Conservation (phyloP, 179 eudicot species). For the Beta macrorhiza region DNA sequence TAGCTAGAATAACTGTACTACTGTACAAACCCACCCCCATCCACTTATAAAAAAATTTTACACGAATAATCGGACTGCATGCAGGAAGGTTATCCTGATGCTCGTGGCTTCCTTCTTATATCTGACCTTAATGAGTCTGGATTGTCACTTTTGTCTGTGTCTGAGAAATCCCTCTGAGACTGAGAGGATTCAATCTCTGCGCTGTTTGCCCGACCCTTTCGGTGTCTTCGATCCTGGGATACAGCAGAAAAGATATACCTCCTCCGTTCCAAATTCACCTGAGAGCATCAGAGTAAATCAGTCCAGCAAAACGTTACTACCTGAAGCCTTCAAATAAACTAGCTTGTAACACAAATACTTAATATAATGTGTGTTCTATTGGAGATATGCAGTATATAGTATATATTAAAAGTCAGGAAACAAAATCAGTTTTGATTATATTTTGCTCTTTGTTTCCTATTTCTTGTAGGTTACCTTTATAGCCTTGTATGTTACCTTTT, state of each 20-base stretch:
- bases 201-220: slow-evolving; percentile 57
- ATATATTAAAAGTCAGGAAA: too few relatives aligned
- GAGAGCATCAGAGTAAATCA: slow-evolving; percentile 22
- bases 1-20: slow-evolving; percentile 25
- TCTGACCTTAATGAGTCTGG: slow-evolving; percentile 53
- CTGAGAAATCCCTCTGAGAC: slow-evolving; percentile 54
- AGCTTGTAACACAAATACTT: background rate
- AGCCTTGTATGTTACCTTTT: too few relatives aligned
- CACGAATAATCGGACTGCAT: background rate
- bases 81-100: slow-evolving; percentile 19
- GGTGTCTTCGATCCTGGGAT: slow-evolving; percentile 68
- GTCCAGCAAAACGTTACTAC: background rate
- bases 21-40: slow-evolving; percentile 38
- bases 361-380: background rate
- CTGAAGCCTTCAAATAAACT: background rate
- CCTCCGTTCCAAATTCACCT: slow-evolving; percentile 67
- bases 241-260: background rate
- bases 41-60: slow-evolving; percentile 3
- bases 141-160: slow-evolving; percentile 75
- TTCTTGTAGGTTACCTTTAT: too few relatives aligned
- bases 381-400: too few relatives aligned
- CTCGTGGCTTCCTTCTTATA: slow-evolving; percentile 36
- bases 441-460: too few relatives aligned
- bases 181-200: slow-evolving; percentile 57
- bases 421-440: too few relatives aligned